Evolutionary conservation across 352 stramenopile species (phyloP).

Genomic region (Peronosclerospora sorghi): DNA sequence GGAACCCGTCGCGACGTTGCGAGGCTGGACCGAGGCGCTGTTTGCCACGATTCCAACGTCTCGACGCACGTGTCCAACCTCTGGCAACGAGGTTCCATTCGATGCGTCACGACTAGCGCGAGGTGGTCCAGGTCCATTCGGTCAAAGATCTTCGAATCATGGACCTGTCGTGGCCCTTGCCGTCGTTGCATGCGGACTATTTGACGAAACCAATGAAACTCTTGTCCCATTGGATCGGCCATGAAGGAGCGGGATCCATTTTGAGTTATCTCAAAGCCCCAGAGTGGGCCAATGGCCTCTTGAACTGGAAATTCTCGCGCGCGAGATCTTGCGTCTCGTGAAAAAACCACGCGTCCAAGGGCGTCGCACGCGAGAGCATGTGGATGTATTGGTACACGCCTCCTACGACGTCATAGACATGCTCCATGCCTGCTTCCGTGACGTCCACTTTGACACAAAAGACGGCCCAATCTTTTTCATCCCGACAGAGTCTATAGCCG

Average conservation of each 20-base stretch:
- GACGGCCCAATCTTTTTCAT: constrained; percentile 38
- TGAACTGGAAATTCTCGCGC: no score
- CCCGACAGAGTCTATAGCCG: constrained; percentile 61
- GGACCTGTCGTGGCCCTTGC: constrained; percentile 57
- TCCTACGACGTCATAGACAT: no score
- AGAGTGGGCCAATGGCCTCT: constrained; percentile 66
- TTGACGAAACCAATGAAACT: constrained; percentile 75
- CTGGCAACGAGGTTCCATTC: constrained; percentile 37
- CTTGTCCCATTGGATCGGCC: constrained; percentile 87
- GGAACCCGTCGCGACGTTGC: constrained; percentile 76
- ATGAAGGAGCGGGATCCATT: constrained; percentile 89
- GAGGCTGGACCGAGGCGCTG: constrained; percentile 49
- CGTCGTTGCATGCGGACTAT: constrained; percentile 43
- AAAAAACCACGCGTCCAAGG: constrained; percentile 49
- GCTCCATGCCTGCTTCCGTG: constrained; percentile 41
- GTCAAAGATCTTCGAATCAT: constrained; percentile 70
- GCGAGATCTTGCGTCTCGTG: constrained; percentile 44
- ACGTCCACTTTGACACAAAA: constrained; percentile 66
- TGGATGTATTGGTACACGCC: no score
- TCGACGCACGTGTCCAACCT: constrained; percentile 33
- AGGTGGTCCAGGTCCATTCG: constrained; percentile 37
- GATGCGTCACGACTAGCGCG: constrained; percentile 34
- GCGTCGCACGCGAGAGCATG: no score
- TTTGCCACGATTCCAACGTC: constrained; percentile 84
- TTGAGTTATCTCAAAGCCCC: constrained; percentile 86